These are phyloP conservation scores for Pseudogymnoascus sp. DNA, from an alignment of 2,329 filamentous ascomycete species.

Conservation along the genomic window DNA sequence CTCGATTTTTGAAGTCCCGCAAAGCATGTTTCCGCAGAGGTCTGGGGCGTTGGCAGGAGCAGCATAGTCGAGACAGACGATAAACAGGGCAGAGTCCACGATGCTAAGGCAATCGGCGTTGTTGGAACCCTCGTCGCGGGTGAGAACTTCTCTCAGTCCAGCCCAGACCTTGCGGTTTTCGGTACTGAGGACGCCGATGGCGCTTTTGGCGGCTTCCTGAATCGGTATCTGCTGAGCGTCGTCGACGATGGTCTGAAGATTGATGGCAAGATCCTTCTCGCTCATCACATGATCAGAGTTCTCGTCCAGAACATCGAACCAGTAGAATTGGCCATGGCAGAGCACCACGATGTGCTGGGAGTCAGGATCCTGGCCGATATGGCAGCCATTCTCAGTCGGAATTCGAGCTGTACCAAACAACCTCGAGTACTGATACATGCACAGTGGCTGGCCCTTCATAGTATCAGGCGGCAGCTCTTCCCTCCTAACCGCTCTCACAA, in stretches of 20 bases:
- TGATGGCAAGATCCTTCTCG: slow-evolving; percentile 85
- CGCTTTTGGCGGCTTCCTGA: slow-evolving; percentile 90
- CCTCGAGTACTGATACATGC: slow-evolving; percentile 97
- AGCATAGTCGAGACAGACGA: slow-evolving; percentile 86
- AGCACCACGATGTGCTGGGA: slow-evolving; percentile 90
- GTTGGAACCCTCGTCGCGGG: slow-evolving; percentile 78
- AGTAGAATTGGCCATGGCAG: slow-evolving; percentile 94
- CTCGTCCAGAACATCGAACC: slow-evolving; percentile 94
- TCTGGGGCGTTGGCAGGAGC: slow-evolving; percentile 74
- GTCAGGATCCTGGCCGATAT: slow-evolving; percentile 90
- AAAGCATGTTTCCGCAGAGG: slow-evolving; percentile 98
- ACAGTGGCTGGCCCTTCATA: slow-evolving; percentile 73
- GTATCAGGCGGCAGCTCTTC: slow-evolving; percentile 90
- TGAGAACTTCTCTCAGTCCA: slow-evolving; percentile 77
- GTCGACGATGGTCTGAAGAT: slow-evolving; percentile 84
- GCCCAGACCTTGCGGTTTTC: slow-evolving; percentile 98
- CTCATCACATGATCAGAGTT: slow-evolving; percentile 96
- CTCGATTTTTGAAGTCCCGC: slow-evolving; percentile 84
- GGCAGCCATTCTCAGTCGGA: slow-evolving; percentile 87
- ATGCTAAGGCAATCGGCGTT: slow-evolving; percentile 95
- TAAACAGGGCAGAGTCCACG: slow-evolving; percentile 87
- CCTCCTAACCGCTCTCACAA: slow-evolving; percentile 84
- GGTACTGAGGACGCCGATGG: slow-evolving; percentile 85
- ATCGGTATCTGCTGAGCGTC: slow-evolving; percentile 86
- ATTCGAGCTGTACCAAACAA: slow-evolving; percentile 92